Evolutionary conservation across 164 flowering plant genomes (phyloP).

Genomic region (Dillenia suffruticosa): DNA sequence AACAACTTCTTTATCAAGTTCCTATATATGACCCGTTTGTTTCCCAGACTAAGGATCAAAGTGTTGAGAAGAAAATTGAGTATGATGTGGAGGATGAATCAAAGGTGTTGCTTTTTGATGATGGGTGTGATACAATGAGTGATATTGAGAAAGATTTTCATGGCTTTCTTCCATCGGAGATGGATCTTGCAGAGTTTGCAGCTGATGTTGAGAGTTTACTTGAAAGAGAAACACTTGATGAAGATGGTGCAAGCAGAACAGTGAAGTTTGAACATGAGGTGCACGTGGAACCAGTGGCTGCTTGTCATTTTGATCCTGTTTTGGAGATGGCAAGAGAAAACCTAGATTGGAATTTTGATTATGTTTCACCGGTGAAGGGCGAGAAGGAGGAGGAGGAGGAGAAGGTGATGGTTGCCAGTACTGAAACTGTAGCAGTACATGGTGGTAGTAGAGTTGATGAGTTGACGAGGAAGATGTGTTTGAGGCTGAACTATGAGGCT

Average conservation of each 20-base stretch:
- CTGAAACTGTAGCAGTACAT: not conserved
- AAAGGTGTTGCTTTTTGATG: not conserved
- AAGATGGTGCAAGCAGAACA: constrained; percentile 12
- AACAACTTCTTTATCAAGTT: constrained; percentile 28
- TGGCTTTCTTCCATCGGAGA: constrained; percentile 33
- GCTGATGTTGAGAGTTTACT: constrained; percentile 51
- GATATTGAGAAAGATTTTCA: constrained; percentile 17
- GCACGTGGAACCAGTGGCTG: constrained; percentile 12
- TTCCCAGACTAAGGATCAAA: constrained; percentile 4
- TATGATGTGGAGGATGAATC: constrained; percentile 4
- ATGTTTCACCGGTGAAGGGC: constrained; percentile 6
- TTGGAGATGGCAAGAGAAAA: constrained; percentile 10
- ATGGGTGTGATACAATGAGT: not conserved
- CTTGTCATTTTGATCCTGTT: constrained; percentile 13
- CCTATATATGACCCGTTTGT: constrained; percentile 45
- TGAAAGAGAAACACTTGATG: constrained; percentile 20
- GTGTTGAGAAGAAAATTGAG: no score
- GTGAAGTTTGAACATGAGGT: constrained; percentile 25
- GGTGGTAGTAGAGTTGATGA: not conserved
- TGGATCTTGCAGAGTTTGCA: constrained; percentile 45
- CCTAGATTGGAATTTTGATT: constrained; percentile 25
- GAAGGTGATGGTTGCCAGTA: not conserved
- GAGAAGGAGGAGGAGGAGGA: constrained; percentile 15
- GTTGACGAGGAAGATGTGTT: constrained; percentile 15
- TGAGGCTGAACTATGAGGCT: constrained; percentile 43